phyloP scores from a whole-genome alignment of 2,329 filamentous ascomycete genomes.

The Fusarium sp. region DNA sequence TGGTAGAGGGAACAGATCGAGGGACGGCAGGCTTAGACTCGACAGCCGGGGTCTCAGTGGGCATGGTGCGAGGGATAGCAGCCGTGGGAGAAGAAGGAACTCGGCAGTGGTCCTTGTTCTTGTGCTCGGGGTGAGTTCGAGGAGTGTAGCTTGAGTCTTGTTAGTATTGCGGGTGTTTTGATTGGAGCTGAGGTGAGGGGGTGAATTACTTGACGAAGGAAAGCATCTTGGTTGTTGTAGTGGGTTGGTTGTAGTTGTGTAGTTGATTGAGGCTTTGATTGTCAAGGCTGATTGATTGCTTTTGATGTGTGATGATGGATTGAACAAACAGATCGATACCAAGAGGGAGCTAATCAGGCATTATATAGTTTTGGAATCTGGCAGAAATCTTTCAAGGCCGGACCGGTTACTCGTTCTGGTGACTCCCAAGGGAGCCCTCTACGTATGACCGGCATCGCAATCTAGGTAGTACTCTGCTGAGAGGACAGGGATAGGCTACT shows the following conservation, averaged over 20 bases:
- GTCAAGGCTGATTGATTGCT: slow-evolving; percentile 4
- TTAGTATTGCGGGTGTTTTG: slow-evolving; percentile 3
- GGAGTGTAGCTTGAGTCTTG: slow-evolving; percentile 29
- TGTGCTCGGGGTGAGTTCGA: slow-evolving; percentile 39
- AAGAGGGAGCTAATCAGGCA: slow-evolving; percentile 1
- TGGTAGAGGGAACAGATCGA: slow-evolving; percentile 17
- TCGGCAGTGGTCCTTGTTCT: slow-evolving; percentile 38
- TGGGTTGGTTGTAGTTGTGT: neutral
- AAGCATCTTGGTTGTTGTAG: slow-evolving; percentile 26
- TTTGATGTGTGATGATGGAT: slow-evolving; percentile 10
- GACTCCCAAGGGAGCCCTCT: slow-evolving; percentile 11
- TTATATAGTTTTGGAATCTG: slow-evolving; percentile 23
- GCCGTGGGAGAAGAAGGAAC: slow-evolving; percentile 29
- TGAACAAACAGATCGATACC: neutral
- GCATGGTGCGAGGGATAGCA: slow-evolving; percentile 20
- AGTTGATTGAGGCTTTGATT: neutral
- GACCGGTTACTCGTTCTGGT: slow-evolving; percentile 28
- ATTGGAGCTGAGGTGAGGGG: neutral
- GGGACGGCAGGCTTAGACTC: slow-evolving; percentile 30
- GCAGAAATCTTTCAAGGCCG: slow-evolving; percentile 8
- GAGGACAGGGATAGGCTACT: slow-evolving; percentile 18
- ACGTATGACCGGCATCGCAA: slow-evolving; percentile 34
- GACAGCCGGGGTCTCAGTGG: slow-evolving; percentile 9
- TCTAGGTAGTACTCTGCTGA: neutral
- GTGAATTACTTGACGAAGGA: slow-evolving; percentile 36